These are phyloP conservation scores for Panicum miliaceum DNA, from an alignment of 176 grass and related monocot genomes.

Conservation along the genomic window DNA sequence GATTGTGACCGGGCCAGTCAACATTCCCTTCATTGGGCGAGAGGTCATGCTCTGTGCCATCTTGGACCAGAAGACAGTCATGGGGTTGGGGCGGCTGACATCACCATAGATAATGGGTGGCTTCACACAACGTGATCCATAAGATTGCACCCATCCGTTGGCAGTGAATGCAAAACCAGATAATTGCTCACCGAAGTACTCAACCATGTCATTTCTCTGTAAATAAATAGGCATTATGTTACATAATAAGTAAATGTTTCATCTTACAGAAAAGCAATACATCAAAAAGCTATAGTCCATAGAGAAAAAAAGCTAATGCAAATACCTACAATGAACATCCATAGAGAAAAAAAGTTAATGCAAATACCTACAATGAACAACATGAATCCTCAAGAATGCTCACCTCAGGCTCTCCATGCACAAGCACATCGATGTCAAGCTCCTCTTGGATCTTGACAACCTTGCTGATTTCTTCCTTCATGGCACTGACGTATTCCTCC, in stretches of 20 bases:
- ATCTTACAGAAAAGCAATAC: not conserved
- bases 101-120: conserved; percentile 97
- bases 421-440: conserved; percentile 98
- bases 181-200: conserved; percentile 96
- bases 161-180: conserved; percentile 97
- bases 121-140: conserved; percentile 95
- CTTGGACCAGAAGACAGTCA: conserved; percentile 97
- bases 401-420: conserved; percentile 98
- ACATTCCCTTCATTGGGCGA: conserved; percentile 99
- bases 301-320: not conserved
- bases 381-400: conserved; percentile 10
- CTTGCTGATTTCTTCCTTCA: conserved; percentile 94
- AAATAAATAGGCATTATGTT: conserved; percentile 17
- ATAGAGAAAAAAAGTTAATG: not conserved
- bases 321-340: conserved; percentile 4
- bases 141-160: conserved; percentile 98
- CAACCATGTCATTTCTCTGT: conserved; percentile 99
- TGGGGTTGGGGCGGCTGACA: conserved; percentile 87
- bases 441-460: conserved; percentile 96
- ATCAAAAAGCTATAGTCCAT: not conserved
- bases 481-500: conserved; percentile 75
- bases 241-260: conserved; percentile 25
- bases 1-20: conserved; percentile 95
- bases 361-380: conserved; percentile 13
- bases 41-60: conserved; percentile 91